phyloP scores from a whole-genome alignment of 179 eudicot genomes.

The Silene noctiflora region DNA sequence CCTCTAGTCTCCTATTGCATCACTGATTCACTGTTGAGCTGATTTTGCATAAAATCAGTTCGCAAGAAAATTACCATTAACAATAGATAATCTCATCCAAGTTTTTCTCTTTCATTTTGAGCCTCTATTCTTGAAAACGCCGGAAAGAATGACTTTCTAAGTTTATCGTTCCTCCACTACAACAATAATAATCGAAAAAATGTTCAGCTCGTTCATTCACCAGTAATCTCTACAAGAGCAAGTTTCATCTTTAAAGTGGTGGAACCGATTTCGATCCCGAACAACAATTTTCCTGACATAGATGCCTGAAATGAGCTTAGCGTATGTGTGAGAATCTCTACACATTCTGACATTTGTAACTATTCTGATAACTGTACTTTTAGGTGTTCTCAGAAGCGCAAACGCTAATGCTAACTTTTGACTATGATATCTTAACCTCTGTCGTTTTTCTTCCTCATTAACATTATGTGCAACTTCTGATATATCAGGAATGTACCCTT shows the following conservation, averaged over 20 bases:
- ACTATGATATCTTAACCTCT: conserved; percentile 59
- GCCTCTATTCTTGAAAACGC: too few relatives aligned
- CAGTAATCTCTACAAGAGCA: conserved; percentile 84
- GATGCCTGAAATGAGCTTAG: conserved; percentile 58
- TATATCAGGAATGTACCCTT: conserved; percentile 65
- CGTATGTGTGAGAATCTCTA: conserved; percentile 68
- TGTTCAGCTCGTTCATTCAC: conserved; percentile 37
- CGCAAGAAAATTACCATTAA: too few relatives aligned
- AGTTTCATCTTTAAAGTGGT: conserved; percentile 69
- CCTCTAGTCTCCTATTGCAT: too few relatives aligned
- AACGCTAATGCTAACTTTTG: conserved; percentile 84
- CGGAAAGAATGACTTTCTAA: too few relatives aligned
- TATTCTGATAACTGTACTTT: conserved; percentile 50
- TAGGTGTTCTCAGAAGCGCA: conserved; percentile 52
- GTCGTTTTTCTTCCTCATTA: conserved; percentile 61
- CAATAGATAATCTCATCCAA: too few relatives aligned
- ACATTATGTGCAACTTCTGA: conserved; percentile 54
- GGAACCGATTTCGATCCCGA: conserved; percentile 74
- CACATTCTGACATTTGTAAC: conserved; percentile 85
- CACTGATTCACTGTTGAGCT: too few relatives aligned
- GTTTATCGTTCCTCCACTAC: neutral
- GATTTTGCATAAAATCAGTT: too few relatives aligned
- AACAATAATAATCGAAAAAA: neutral
- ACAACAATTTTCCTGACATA: conserved; percentile 52
- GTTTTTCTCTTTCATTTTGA: too few relatives aligned